Evolutionary conservation across 768 basidiomycete genomes (phyloP).

Genomic region (Hericium rajendrae): DNA sequence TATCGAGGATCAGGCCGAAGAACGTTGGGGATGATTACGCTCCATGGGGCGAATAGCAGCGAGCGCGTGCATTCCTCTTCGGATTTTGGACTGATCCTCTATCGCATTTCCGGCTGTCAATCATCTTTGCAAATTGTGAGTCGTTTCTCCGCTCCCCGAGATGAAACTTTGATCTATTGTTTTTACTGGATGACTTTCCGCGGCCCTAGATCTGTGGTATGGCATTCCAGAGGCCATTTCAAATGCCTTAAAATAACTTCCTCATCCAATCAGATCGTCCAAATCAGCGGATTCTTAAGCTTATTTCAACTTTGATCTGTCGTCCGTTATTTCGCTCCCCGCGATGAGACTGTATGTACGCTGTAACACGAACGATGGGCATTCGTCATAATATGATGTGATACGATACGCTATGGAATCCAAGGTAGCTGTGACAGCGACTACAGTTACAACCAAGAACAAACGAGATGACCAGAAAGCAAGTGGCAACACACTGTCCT

Average conservation of each 20-base stretch:
- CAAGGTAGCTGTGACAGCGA: not conserved
- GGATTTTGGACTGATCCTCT: not conserved
- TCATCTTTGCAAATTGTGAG: not conserved
- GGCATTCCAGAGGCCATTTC: too few relatives aligned
- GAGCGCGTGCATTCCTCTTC: conserved; percentile 1
- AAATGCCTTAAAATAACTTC: too few relatives aligned
- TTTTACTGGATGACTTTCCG: too few relatives aligned
- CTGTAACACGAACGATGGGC: not conserved
- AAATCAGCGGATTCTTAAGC: too few relatives aligned
- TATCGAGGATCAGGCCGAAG: not conserved
- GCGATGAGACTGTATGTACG: too few relatives aligned
- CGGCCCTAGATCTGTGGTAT: too few relatives aligned
- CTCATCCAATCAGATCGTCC: too few relatives aligned
- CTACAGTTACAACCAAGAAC: not conserved
- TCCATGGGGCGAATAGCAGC: conserved; percentile 3
- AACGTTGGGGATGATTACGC: conserved; percentile 6
- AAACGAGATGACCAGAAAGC: not conserved
- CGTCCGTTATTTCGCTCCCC: not conserved
- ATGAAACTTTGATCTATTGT: too few relatives aligned
- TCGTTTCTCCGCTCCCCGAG: not conserved
- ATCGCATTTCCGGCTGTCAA: not conserved
- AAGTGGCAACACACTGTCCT: not conserved
- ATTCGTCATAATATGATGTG: not conserved
- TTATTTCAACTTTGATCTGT: not conserved
- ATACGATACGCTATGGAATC: not conserved